Base-by-base conservation (phyloP, 805 yeast species). In the Cyberlindnera nakhonratchasimensis region DNA sequence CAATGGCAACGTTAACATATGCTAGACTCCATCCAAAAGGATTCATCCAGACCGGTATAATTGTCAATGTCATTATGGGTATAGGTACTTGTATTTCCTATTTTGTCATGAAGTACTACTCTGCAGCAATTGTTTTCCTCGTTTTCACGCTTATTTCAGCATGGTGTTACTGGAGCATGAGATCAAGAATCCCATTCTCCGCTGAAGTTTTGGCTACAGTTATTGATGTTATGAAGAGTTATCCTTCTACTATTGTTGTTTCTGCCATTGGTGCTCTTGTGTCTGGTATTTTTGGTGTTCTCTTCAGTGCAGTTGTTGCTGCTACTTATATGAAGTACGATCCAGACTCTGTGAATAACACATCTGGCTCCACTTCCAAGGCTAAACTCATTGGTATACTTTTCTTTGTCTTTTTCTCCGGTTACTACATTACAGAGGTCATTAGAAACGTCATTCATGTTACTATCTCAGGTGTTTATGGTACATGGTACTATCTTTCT, bases 401-500 rank as follows among this genome's bases (percentile, higher is more conserved):
- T 47, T 79, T 88, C 21, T 82, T 76, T 62, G 78, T 83, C 6
- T 79, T 88, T 50, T 86, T 90, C 62, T 84, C 91, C 5, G 96
- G 95, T 16, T 89, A 77, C 59, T 84, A 79, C 61, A 77, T 88
- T 46, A 75, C 93, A 22, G 96, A 88, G 63, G 93, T 89, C 16
- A 69, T 86, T 44, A 80, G 81, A 64, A 88, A 86, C 54, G 72
- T 86, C 13, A 80, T 88, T 28, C 95, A 90, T 57, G 85, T 83
- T 18, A 77, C 89, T 1, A 80, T 87, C 35, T 74, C 91, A 19
- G 96, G 96, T 20, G 79, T 88, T 16, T 90, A 77, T 59, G 96
- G 96, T 9, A 77, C 91, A 8, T 90, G 97, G 96, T 89, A 86
- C 63, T 90, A 87, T 63, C 74, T 85, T 62, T 75, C 84, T 16